Evolutionary conservation across 768 basidiomycete species (phyloP).

Genomic region (Tubosaeta brunneosetosa): DNA sequence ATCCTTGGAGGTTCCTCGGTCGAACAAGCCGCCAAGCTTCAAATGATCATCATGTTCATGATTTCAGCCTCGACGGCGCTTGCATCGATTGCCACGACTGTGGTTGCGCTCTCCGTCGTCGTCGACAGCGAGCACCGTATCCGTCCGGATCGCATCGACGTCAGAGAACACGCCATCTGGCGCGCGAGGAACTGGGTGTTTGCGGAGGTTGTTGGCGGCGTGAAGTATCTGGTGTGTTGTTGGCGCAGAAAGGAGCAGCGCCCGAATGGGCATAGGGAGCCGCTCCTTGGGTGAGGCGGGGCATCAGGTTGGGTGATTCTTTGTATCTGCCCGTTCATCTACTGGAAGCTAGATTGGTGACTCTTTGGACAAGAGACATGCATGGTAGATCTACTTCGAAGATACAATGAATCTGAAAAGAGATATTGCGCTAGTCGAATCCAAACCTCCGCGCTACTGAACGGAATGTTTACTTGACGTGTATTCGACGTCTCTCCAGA

Average conservation of each 20-base stretch:
- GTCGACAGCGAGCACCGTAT: conserved; percentile 68
- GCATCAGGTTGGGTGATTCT: neutral
- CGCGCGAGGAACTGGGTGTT: conserved; percentile 32
- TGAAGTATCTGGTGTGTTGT: conserved; percentile 6
- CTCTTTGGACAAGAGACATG: neutral
- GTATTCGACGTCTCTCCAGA: conserved; percentile 31
- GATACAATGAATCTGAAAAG: too few species aligned
- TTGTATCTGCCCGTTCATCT: neutral
- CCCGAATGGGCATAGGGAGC: neutral
- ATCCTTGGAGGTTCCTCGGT: conserved; percentile 83
- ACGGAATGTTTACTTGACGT: neutral
- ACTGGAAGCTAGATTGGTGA: neutral
- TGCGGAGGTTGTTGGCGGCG: conserved; percentile 11
- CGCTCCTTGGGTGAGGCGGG: conserved; percentile 15
- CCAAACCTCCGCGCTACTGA: neutral
- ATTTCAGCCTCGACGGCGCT: conserved; percentile 75
- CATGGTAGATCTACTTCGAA: too few species aligned
- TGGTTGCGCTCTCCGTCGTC: conserved; percentile 54
- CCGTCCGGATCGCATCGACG: conserved; percentile 57
- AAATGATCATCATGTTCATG: conserved; percentile 96
- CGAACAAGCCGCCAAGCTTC: conserved; percentile 78
- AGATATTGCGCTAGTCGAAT: too few species aligned
- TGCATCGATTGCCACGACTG: conserved; percentile 59
- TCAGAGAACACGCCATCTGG: conserved; percentile 30
- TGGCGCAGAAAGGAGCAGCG: conserved; percentile 1